These are phyloP conservation scores for Neobulgaria alba DNA, from an alignment of 2,329 filamentous ascomycete genomes.

Conservation along the genomic window DNA sequence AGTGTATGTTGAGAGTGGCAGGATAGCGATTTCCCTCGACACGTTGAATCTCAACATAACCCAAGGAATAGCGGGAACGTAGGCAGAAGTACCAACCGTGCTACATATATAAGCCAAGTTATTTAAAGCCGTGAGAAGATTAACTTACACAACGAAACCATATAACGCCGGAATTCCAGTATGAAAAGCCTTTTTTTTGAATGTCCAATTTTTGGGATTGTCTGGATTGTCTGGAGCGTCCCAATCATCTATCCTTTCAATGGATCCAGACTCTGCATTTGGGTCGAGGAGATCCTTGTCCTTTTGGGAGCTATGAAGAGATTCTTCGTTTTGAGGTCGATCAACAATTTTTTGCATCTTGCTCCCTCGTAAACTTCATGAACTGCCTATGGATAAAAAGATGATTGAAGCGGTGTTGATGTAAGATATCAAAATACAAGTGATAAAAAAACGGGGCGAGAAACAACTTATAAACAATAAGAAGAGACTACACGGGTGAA, in stretches of 20 bases:
- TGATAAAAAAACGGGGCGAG: no score
- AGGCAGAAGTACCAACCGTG: constrained; percentile 31
- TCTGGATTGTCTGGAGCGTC: constrained; percentile 16
- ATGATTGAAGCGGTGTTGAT: not conserved
- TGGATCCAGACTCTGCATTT: not conserved
- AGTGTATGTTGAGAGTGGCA: constrained; percentile 51
- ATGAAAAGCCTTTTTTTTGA: constrained; percentile 18
- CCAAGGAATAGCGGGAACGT: constrained; percentile 40
- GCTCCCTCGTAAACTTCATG: no score
- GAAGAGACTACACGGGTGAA: not conserved
- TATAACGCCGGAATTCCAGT: constrained; percentile 20
- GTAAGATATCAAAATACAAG: no score
- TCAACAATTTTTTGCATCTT: not conserved
- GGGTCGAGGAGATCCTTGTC: not conserved
- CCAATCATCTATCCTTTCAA: constrained; percentile 11
- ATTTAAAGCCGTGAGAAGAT: no score
- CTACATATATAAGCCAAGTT: no score
- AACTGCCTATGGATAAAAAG: not conserved
- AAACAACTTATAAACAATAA: not conserved
- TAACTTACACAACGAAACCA: constrained; percentile 21
- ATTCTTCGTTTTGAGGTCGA: not conserved
- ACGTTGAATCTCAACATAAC: constrained; percentile 46
- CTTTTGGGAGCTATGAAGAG: not conserved
- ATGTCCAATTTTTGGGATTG: constrained; percentile 21
- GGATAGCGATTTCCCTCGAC: constrained; percentile 45